Evolutionary conservation across 805 yeast species (phyloP).

Genomic region (Diddensiella caesifluorescens): DNA sequence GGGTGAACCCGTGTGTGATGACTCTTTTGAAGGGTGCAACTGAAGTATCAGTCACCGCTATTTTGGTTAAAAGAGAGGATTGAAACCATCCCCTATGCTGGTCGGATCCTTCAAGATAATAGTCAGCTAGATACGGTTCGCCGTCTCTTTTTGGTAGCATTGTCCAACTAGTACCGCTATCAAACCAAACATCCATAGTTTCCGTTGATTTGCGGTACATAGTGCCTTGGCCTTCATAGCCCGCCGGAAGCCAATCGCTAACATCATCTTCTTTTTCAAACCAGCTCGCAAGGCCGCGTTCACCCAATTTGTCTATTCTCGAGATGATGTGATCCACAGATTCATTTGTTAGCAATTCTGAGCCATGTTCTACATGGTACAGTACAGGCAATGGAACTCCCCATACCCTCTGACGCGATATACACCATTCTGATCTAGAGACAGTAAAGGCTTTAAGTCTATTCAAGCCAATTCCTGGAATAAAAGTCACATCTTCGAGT

Average conservation of each 20-base stretch:
- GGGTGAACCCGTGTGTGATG: slow-evolving; percentile 88
- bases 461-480: slow-evolving; percentile 66
- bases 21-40: slow-evolving; percentile 66
- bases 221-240: slow-evolving; percentile 36
- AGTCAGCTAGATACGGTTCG: slow-evolving; percentile 56
- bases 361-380: slow-evolving; percentile 55
- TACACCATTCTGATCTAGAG: slow-evolving; percentile 93
- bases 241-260: slow-evolving; percentile 57
- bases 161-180: slow-evolving; percentile 91
- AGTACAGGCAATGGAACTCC: slow-evolving; percentile 96
- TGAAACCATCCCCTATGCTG: slow-evolving; percentile 99
- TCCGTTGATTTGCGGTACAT: slow-evolving; percentile 65
- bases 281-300: slow-evolving; percentile 48
- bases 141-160: slow-evolving; percentile 40
- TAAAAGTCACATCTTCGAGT: slow-evolving; percentile 58
- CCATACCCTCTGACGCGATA: slow-evolving; percentile 94
- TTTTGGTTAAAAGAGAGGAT: slow-evolving; percentile 76
- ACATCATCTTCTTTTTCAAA: slow-evolving; percentile 54
- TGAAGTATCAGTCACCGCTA: slow-evolving; percentile 41
- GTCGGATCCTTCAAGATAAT: slow-evolving; percentile 95
- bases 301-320: slow-evolving; percentile 53
- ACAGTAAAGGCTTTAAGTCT: slow-evolving; percentile 67
- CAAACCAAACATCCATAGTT: slow-evolving; percentile 99
- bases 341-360: slow-evolving; percentile 53
- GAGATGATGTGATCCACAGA: slow-evolving; percentile 54